phyloP scores from a whole-genome alignment of 768 basidiomycete genomes.

The Multifurca ochricompacta region DNA sequence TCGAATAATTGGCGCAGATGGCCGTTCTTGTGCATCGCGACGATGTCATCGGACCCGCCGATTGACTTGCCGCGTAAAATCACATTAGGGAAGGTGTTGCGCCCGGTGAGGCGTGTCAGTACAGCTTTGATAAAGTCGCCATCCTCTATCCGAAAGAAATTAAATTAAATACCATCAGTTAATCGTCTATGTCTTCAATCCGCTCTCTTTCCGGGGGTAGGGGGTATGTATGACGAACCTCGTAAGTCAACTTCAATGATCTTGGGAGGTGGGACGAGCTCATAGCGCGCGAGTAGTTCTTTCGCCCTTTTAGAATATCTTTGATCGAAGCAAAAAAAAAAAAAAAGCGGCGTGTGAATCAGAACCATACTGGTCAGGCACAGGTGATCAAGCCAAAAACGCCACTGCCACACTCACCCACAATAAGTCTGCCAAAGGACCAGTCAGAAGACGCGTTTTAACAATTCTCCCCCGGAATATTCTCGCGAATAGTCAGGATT shows the following conservation, averaged over 20 bases:
- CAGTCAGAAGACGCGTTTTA: not conserved
- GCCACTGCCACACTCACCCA: slow-evolving; percentile 56
- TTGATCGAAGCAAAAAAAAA: slow-evolving; percentile 6
- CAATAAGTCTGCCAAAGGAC: slow-evolving; percentile 50
- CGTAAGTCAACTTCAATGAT: slow-evolving; percentile 72
- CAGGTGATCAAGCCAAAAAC: not conserved
- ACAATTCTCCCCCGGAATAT: too few relatives aligned
- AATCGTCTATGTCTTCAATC: not conserved
- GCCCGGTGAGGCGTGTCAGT: slow-evolving; percentile 56
- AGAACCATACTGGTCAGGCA: not conserved
- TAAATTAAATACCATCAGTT: too few relatives aligned
- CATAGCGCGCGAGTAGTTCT: slow-evolving; percentile 50
- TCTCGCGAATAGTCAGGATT: too few relatives aligned
- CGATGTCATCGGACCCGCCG: slow-evolving; percentile 59
- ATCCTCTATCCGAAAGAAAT: too few relatives aligned
- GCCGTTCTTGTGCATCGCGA: slow-evolving; percentile 41
- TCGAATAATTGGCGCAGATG: slow-evolving; percentile 40
- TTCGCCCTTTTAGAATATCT: slow-evolving; percentile 59
- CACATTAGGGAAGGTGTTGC: slow-evolving; percentile 69
- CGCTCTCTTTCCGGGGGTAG: not conserved
- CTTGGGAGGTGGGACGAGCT: slow-evolving; percentile 55
- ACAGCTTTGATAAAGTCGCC: slow-evolving; percentile 54
- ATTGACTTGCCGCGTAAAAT: slow-evolving; percentile 55
- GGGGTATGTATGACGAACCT: slow-evolving; percentile 32
- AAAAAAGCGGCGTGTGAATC: not conserved